A percentile compares a stretch with the other conserved stretches of the same genome.
These are phyloP conservation scores for Xylaria sp. DNA, from an alignment of 2,329 filamentous ascomycete species.

Conservation along the genomic window DNA sequence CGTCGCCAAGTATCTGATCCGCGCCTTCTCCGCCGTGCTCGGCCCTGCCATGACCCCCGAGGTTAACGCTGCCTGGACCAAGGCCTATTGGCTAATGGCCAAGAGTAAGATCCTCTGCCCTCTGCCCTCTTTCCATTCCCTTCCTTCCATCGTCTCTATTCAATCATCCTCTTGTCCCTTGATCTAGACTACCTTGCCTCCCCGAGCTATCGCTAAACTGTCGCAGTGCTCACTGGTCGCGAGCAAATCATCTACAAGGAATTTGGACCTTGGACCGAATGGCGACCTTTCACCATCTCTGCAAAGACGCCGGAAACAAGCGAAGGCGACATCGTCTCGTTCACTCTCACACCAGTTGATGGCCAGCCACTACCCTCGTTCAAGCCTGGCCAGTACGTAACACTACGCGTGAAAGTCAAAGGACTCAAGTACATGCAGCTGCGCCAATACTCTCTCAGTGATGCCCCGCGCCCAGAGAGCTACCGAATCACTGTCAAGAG, in stretches of 20 bases:
- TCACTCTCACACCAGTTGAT: slow-evolving; percentile 74
- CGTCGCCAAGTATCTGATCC: slow-evolving; percentile 75
- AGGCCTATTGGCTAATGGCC: slow-evolving; percentile 79
- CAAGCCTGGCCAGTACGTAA: slow-evolving; percentile 78
- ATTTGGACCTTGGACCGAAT: slow-evolving; percentile 72
- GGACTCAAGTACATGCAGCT: slow-evolving; percentile 69
- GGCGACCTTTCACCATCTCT: slow-evolving; percentile 73
- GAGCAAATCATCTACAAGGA: slow-evolving; percentile 72
- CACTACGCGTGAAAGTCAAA: slow-evolving; percentile 68
- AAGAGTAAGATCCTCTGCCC: slow-evolving; percentile 53
- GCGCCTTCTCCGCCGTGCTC: slow-evolving; percentile 74
- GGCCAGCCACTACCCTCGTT: slow-evolving; percentile 69
- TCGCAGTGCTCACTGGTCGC: slow-evolving; percentile 69
- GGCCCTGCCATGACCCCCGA: slow-evolving; percentile 73
- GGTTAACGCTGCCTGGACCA: slow-evolving; percentile 73
- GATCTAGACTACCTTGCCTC: background rate
- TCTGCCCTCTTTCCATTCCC: background rate
- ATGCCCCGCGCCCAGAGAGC: slow-evolving; percentile 68
- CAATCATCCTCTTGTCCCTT: background rate
- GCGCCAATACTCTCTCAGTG: slow-evolving; percentile 78
- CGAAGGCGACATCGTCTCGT: slow-evolving; percentile 73
- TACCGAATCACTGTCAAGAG: slow-evolving; percentile 79
- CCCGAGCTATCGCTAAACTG: slow-evolving; percentile 9
- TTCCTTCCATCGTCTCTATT: too few relatives aligned
- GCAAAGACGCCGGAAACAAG: slow-evolving; percentile 71